A percentile compares a stretch with the other conserved stretches of the same genome.
Evolutionary conservation across 78 protist genomes (phyloP).

Genomic region (Creolimax fragrantissima): DNA sequence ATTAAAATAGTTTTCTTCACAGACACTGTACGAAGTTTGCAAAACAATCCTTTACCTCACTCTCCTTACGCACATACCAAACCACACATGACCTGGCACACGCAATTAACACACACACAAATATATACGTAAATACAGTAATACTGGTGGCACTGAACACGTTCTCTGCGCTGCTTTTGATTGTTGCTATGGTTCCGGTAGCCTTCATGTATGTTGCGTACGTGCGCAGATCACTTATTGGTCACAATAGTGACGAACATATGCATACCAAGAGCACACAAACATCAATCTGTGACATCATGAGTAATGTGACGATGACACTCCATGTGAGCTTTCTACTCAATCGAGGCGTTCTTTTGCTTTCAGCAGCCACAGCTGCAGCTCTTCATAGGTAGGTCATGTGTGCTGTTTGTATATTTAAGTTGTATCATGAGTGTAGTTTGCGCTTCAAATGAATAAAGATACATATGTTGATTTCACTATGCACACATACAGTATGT

Average conservation of each 20-base stretch:
- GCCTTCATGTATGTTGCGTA: not conserved
- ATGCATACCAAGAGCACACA: not conserved
- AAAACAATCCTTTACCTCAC: too few species aligned
- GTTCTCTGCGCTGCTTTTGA: not conserved
- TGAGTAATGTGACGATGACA: not conserved
- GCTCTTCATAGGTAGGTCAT: conserved; percentile 16
- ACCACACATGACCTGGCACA: too few species aligned
- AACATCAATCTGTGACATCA: not conserved
- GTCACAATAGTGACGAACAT: not conserved
- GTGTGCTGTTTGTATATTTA: too few species aligned
- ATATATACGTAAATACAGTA: too few species aligned
- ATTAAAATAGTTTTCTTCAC: too few species aligned
- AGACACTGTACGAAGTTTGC: too few species aligned
- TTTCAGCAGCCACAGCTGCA: not conserved
- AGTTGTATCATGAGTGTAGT: too few species aligned
- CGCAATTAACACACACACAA: too few species aligned
- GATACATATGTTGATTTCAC: too few species aligned
- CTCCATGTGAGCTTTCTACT: not conserved
- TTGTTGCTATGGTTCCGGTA: not conserved
- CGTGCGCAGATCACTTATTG: not conserved
- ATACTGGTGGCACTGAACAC: not conserved
- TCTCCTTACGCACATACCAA: too few species aligned
- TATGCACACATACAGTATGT: too few species aligned
- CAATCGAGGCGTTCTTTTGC: not conserved
- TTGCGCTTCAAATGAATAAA: too few species aligned